Evolutionary conservation across 2,329 filamentous ascomycete genomes (phyloP), one percentile per base, ranked within the genome.

Genomic region (Hymenoscyphus repandus): DNA sequence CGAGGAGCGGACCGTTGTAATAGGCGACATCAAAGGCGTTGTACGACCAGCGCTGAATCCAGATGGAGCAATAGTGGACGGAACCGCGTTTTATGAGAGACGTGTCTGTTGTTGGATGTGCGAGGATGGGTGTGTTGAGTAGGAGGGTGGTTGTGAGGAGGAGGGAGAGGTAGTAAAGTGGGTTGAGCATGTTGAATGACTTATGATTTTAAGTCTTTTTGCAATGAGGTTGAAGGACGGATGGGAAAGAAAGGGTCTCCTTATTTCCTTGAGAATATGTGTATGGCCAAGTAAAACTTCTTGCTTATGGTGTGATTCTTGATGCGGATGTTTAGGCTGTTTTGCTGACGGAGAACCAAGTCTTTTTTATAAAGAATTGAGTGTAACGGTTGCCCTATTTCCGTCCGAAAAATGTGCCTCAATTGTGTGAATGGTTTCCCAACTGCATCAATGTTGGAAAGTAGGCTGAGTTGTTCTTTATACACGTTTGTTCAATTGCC

Each of bases 11-110:
- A 4, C 39, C 41, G 15, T 20, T 36, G 31, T 44, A 52, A 41
- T 52, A 52, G 9, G 32, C 45, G 18, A 52, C 32, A 18, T 58
- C 55, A 37, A 58, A 55, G 18, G 41, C 40, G 41, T 51, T 54
- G 18, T 37, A 17, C 10, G 42, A 45, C 55, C 55, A 58, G 7
- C 56, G 49, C 27, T 58, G 50, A 30, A 55, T 37, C 32, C 37
- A 49, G 42, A 57, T 40, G 7, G 50, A 42, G 32, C 55, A 57
- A 20, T 37, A 17, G 18, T 57, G 52, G 15, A 52, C 30, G 12
- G 47, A 5, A 4, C 31, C 43, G 11, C 44, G 33, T 15, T n/a
- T 46, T 43, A 45, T 12, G 38, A 37, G 30, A 1, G 34, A 22
- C 15, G 17, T 37, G 17, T 44, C 15, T 6, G 40, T 10, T 18